Evolutionary conservation across 257 asterid genomes (phyloP).

Genomic region (Pogostemon cablin): DNA sequence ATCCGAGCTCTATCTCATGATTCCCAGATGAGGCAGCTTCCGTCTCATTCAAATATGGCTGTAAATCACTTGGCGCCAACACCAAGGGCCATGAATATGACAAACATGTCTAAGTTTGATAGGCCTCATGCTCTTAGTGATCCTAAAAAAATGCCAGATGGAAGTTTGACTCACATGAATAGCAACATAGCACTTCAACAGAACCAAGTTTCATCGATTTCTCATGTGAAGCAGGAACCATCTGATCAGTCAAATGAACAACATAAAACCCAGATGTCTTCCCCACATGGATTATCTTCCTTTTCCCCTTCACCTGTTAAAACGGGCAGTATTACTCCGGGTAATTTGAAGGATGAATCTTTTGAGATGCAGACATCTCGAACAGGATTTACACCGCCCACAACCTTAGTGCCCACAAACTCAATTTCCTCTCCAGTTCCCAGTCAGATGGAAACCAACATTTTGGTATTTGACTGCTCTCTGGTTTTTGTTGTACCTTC

Average conservation of each 20-base stretch:
- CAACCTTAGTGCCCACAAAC: slow-evolving; percentile 44
- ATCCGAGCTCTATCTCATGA: slow-evolving; percentile 61
- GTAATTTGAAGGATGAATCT: slow-evolving; percentile 63
- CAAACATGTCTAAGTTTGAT: slow-evolving; percentile 58
- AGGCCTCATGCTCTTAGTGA: slow-evolving; percentile 57
- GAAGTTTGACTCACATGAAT: slow-evolving; percentile 42
- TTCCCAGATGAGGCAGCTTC: slow-evolving; percentile 65
- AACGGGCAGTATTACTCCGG: slow-evolving; percentile 49
- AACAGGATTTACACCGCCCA: slow-evolving; percentile 49
- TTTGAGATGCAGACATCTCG: slow-evolving; percentile 69
- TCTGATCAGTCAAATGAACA: slow-evolving; percentile 73
- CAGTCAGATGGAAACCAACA: slow-evolving; percentile 48
- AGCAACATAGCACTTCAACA: slow-evolving; percentile 49
- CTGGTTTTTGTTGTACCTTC: slow-evolving; percentile 25
- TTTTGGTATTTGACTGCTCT: slow-evolving; percentile 42
- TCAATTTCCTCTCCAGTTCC: slow-evolving; percentile 45
- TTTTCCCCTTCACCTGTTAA: slow-evolving; percentile 55
- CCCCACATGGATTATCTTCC: slow-evolving; percentile 55
- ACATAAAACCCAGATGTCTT: slow-evolving; percentile 48
- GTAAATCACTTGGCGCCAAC: slow-evolving; percentile 52
- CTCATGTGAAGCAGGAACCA: slow-evolving; percentile 73
- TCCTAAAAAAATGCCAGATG: slow-evolving; percentile 53
- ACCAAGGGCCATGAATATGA: slow-evolving; percentile 54
- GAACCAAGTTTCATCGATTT: slow-evolving; percentile 49
- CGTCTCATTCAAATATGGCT: slow-evolving; percentile 59